Percentiles rank a stretch among this genome's conserved stretches.
Evolutionary conservation across 148 eudicot genomes (phyloP).

Genomic region (Diospyros lotus): DNA sequence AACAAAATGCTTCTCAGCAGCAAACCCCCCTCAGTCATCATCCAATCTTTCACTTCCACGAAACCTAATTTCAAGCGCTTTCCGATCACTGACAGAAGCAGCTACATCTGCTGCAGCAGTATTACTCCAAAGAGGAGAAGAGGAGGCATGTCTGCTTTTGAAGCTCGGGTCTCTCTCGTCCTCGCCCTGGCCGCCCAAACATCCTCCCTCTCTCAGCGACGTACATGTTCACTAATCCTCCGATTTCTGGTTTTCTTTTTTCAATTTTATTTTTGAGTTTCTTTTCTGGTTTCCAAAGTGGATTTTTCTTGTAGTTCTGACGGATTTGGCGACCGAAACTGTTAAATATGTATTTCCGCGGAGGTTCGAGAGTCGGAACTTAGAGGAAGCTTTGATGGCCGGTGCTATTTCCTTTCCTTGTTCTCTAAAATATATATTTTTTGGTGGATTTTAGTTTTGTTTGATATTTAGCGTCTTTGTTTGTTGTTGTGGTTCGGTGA

Average conservation of each 20-base stretch:
- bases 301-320: slow-evolving; percentile 39
- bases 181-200: slow-evolving; percentile 81
- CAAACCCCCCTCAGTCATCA: slow-evolving; percentile 10
- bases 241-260: background rate
- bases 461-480: background rate
- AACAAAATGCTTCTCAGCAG: slow-evolving; percentile 22
- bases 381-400: slow-evolving; percentile 88
- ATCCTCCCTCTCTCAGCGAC: slow-evolving; percentile 61
- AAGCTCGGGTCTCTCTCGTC: slow-evolving; percentile 80
- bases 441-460: background rate
- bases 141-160: slow-evolving; percentile 40
- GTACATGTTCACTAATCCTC: slow-evolving; percentile 28
- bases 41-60: background rate
- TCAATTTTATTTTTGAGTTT: background rate
- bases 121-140: slow-evolving; percentile 6
- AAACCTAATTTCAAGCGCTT: background rate
- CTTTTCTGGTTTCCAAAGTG: background rate
- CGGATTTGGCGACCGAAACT: slow-evolving; percentile 63
- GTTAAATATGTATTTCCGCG: slow-evolving; percentile 62
- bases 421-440: background rate
- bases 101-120: background rate
- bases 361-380: slow-evolving; percentile 57
- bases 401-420: slow-evolving; percentile 30
- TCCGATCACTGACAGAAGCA: background rate
- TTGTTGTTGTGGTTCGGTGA: background rate